Conservation (phyloP, 768 basidiomycete genomes). For the Suillus placidus region DNA sequence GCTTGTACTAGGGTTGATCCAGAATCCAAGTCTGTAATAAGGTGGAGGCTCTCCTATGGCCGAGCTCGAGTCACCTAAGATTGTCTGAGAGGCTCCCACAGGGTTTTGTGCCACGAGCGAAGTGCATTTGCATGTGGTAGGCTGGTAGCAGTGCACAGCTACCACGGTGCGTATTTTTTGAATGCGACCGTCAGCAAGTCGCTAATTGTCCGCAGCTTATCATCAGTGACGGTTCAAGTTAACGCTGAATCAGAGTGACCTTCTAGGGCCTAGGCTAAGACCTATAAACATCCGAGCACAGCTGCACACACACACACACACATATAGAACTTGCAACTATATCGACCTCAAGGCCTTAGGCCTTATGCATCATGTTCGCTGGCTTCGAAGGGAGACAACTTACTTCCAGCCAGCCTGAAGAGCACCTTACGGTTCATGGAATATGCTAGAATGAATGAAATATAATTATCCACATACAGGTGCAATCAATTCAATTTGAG, state of each 20-base stretch:
- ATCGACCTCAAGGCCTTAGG: not conserved
- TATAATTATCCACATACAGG: slow-evolving; percentile 24
- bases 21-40: not conserved
- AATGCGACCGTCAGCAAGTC: not conserved
- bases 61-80: not conserved
- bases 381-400: not conserved
- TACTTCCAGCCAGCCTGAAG: not conserved
- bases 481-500: slow-evolving; percentile 21
- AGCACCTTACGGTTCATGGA: not conserved
- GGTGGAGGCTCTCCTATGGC: not conserved
- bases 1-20: not conserved
- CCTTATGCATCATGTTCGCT: not conserved
- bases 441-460: slow-evolving; percentile 3
- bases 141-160: not conserved
- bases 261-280: not conserved
- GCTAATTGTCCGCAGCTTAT: not conserved
- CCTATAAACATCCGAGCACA: not conserved
- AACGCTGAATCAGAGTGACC: not conserved
- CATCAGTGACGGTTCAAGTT: not conserved
- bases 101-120: not conserved
- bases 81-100: not conserved
- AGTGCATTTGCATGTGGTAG: slow-evolving; percentile 3
- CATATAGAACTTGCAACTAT: not conserved
- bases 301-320: too few species aligned
- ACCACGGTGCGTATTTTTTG: not conserved